A percentile compares a stretch with the other conserved stretches of the same genome.
Evolutionary conservation across 495 filamentous ascomycete species (phyloP).

Genomic region (Lepidopterella palustris): DNA sequence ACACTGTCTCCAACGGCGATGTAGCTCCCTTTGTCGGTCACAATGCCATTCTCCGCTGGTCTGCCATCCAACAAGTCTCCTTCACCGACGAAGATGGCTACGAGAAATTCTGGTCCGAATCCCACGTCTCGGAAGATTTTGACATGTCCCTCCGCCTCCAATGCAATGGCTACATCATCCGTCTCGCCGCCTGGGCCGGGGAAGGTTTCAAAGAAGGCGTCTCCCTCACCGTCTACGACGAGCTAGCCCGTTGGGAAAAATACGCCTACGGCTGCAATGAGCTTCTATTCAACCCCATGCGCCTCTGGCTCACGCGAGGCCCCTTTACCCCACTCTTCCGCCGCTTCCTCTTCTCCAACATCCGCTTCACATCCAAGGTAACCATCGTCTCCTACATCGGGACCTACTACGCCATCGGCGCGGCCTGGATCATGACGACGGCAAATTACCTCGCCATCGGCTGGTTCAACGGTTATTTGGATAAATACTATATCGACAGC

Average conservation of each 20-base stretch:
- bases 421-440: conserved; percentile 70
- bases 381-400: conserved; percentile 78
- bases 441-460: conserved; percentile 71
- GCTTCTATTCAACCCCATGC: conserved; percentile 51
- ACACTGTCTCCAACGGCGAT: conserved; percentile 74
- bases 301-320: conserved; percentile 47
- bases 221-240: conserved; percentile 44
- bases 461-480: conserved; percentile 44
- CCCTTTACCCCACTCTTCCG: conserved; percentile 77
- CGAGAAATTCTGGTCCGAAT: conserved; percentile 42
- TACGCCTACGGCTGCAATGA: conserved; percentile 41
- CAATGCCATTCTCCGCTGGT: conserved; percentile 75
- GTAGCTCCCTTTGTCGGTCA: conserved; percentile 69
- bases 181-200: conserved; percentile 39
- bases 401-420: conserved; percentile 76
- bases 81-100: conserved; percentile 33
- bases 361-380: conserved; percentile 70
- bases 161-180: conserved; percentile 38
- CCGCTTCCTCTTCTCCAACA: conserved; percentile 63
- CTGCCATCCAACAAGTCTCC: conserved; percentile 54
- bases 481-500: conserved; percentile 45
- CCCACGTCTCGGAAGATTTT: conserved; percentile 42
- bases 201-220: conserved; percentile 45
- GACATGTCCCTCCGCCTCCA: conserved; percentile 42
- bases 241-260: conserved; percentile 44